These are phyloP conservation scores for Aristolochia contorta DNA, from an alignment of 164 flowering plant species.

Conservation along the genomic window DNA sequence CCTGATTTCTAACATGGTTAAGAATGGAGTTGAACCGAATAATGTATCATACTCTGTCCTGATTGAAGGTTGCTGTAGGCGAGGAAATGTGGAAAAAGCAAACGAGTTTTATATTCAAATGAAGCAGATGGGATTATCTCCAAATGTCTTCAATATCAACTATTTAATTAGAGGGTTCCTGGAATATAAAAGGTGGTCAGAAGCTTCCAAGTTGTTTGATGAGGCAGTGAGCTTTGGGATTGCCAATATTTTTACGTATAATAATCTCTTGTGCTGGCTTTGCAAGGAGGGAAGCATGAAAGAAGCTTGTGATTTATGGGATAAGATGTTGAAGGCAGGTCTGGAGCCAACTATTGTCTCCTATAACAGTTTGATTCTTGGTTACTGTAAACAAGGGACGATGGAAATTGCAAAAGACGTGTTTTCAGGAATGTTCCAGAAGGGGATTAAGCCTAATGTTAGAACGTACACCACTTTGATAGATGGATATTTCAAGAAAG, in stretches of 20 bases:
- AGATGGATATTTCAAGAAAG: constrained; percentile 51
- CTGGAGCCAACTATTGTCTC: constrained; percentile 41
- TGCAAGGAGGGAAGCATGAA: constrained; percentile 36
- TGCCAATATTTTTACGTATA: constrained; percentile 45
- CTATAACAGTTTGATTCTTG: constrained; percentile 54
- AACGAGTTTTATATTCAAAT: constrained; percentile 43
- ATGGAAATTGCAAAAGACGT: constrained; percentile 38
- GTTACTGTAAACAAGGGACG: constrained; percentile 40
- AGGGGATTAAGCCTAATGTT: constrained; percentile 41
- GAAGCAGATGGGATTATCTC: constrained; percentile 37
- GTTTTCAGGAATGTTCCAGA: constrained; percentile 35
- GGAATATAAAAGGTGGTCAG: constrained; percentile 19
- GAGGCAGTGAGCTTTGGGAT: constrained; percentile 46
- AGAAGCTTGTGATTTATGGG: constrained; percentile 44
- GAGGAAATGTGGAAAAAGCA: constrained; percentile 47
- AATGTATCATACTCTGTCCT: constrained; percentile 45
- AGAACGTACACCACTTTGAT: constrained; percentile 48
- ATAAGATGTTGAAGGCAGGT: constrained; percentile 42
- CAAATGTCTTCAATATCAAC: constrained; percentile 32
- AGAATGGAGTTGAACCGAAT: constrained; percentile 47
- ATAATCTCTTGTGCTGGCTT: constrained; percentile 37
- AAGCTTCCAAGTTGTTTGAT: constrained; percentile 44
- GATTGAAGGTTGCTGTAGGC: constrained; percentile 53
- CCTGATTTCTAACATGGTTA: constrained; percentile 29
- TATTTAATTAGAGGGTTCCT: constrained; percentile 44